Percentiles rank a stretch among this genome's conserved stretches.
These are phyloP conservation scores for Penicillium griseofulvum DNA, from an alignment of 2,329 filamentous ascomycete species.

Conservation along the genomic window DNA sequence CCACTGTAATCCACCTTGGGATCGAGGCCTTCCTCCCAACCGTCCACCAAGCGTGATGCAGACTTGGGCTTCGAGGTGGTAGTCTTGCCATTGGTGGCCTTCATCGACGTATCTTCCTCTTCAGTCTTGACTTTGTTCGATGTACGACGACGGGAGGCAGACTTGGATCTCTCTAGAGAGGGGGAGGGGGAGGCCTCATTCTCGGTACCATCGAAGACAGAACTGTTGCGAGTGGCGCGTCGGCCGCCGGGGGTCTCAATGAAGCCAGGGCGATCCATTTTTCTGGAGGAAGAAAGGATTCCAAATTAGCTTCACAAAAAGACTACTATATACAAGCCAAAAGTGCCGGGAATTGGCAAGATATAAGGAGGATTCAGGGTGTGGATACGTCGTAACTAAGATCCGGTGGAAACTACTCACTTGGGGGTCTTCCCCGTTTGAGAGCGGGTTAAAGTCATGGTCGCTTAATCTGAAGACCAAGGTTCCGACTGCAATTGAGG, in stretches of 20 bases:
- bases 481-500: conserved; percentile 16
- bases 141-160: conserved; percentile 31
- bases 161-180: conserved; percentile 23
- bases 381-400: conserved; percentile 14
- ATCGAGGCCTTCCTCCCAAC: conserved; percentile 43
- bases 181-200: conserved; percentile 31
- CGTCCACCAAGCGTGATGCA: conserved; percentile 37
- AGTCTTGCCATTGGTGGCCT: conserved; percentile 23
- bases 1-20: conserved; percentile 49
- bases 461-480: conserved; percentile 19
- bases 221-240: conserved; percentile 46
- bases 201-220: conserved; percentile 32
- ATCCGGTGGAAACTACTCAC: conserved; percentile 38
- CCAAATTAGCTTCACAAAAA: conserved; percentile 7
- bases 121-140: conserved; percentile 30
- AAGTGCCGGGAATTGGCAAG: conserved; percentile 1
- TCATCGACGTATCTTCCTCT: conserved; percentile 23
- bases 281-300: conserved; percentile 38
- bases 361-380: conserved; percentile 14
- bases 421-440: conserved; percentile 53
- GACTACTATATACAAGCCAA: background rate
- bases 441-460: conserved; percentile 51
- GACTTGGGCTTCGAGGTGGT: conserved; percentile 19
- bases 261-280: conserved; percentile 51
- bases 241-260: conserved; percentile 52